Evolutionary conservation across 2,329 filamentous ascomycete genomes (phyloP).

Genomic region (Geosmithia flava): DNA sequence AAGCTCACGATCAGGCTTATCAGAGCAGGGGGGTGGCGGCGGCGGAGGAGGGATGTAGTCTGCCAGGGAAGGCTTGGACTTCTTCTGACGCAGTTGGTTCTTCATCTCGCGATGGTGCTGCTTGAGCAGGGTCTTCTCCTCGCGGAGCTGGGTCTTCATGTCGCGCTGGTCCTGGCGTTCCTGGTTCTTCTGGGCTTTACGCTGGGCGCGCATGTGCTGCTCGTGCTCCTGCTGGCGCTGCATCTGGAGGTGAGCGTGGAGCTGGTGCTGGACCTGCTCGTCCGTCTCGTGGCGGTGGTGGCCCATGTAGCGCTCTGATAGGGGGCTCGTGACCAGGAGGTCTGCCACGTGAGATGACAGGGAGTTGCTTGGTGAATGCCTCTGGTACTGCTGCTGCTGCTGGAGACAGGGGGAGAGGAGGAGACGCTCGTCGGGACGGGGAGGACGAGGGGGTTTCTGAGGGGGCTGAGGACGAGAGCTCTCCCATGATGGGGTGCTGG

Average conservation of each 20-base stretch:
- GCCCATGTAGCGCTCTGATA: neutral
- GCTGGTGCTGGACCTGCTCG: neutral
- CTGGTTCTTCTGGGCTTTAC: neutral
- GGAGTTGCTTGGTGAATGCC: too few relatives aligned
- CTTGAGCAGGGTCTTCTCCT: neutral
- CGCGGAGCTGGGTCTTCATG: neutral
- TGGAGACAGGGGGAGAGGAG: conserved; percentile 11
- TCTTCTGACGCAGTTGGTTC: neutral
- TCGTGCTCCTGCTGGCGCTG: neutral
- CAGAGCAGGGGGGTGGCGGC: neutral
- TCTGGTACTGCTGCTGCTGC: conserved; percentile 1
- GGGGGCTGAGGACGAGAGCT: conserved; percentile 3
- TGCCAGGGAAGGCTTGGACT: neutral
- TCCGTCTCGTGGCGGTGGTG: neutral
- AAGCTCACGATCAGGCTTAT: neutral
- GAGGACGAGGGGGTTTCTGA: conserved; percentile 13
- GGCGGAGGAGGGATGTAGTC: neutral
- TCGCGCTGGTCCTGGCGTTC: neutral
- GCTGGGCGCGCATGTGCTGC: neutral
- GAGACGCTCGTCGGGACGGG: conserved; percentile 13
- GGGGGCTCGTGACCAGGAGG: neutral
- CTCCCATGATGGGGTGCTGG: conserved; percentile 13
- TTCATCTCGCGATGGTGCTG: neutral
- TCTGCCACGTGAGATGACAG: neutral
- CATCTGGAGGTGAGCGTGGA: neutral